Percentiles rank a stretch among this genome's conserved stretches.
These are phyloP conservation scores for Boletus barrowsii DNA, from an alignment of 768 basidiomycete genomes.

Conservation along the genomic window DNA sequence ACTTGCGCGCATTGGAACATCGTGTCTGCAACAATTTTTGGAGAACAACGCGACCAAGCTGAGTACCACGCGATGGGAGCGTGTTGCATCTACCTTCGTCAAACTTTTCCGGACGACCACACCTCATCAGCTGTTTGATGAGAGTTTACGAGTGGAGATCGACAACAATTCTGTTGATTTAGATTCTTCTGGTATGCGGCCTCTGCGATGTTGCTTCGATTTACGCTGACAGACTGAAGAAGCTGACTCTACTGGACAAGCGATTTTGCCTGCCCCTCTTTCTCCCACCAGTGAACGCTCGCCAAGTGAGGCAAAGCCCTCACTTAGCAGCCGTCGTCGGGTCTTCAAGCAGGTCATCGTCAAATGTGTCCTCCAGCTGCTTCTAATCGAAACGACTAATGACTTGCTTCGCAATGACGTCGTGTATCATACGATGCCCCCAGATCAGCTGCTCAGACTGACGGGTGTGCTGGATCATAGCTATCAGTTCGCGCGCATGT, in stretches of 20 bases:
- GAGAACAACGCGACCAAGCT: slow-evolving; percentile 91
- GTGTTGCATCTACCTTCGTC: slow-evolving; percentile 87
- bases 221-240: slow-evolving; percentile 5
- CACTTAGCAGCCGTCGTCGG: slow-evolving; percentile 68
- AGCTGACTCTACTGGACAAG: slow-evolving; percentile 55
- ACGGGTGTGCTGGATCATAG: slow-evolving; percentile 97
- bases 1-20: slow-evolving; percentile 93
- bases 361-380: slow-evolving; percentile 95
- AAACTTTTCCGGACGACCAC: slow-evolving; percentile 97
- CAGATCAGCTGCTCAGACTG: slow-evolving; percentile 86
- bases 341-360: slow-evolving; percentile 99
- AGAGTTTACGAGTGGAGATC: slow-evolving; percentile 81
- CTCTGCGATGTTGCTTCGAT: neutral
- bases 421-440: slow-evolving; percentile 91
- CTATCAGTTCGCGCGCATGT: slow-evolving; percentile 94
- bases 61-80: slow-evolving; percentile 83
- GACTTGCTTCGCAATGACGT: slow-evolving; percentile 90
- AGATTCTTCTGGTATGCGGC: slow-evolving; percentile 41
- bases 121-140: slow-evolving; percentile 95
- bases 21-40: slow-evolving; percentile 92
- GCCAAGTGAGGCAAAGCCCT: slow-evolving; percentile 47
- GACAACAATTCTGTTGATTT: slow-evolving; percentile 56
- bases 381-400: slow-evolving; percentile 96
- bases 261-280: slow-evolving; percentile 85
- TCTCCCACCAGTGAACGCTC: slow-evolving; percentile 65